Evolutionary conservation across 257 asterid species (phyloP).

Genomic region (Coffea eugenioides): DNA sequence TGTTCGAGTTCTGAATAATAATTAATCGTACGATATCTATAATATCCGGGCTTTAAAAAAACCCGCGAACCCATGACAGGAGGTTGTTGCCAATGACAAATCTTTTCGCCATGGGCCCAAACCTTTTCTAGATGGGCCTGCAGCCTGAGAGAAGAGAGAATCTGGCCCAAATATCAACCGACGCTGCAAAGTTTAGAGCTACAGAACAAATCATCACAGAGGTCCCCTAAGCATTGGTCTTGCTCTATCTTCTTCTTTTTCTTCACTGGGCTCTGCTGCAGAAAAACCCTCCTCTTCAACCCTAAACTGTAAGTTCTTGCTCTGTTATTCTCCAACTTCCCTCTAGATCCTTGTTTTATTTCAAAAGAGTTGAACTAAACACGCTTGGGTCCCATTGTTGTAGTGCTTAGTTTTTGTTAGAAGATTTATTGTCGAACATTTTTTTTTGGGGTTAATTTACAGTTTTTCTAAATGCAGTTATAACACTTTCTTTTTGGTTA

Average conservation of each 20-base stretch:
- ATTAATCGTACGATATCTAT: no score
- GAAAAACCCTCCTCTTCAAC: constrained; percentile 18
- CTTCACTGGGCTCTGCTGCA: background rate
- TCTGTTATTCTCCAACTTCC: background rate
- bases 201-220: background rate
- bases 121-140: background rate
- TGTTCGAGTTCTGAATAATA: no score
- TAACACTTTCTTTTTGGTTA: no score
- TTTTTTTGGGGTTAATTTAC: no score
- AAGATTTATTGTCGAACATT: background rate
- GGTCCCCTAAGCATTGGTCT: background rate
- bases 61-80: no score
- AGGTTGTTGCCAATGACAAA: no score
- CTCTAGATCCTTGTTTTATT: background rate
- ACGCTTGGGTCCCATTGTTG: background rate
- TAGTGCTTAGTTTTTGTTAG: background rate
- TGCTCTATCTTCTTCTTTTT: constrained; percentile 10
- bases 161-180: background rate
- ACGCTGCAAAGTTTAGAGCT: background rate
- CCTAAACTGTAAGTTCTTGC: background rate
- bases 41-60: no score
- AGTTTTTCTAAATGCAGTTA: background rate
- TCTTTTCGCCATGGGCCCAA: background rate
- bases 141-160: background rate
- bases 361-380: background rate